Percentiles rank a stretch among this genome's conserved stretches.
Evolutionary conservation across 331 rosid genomes (phyloP).

Genomic region (Acacia concinna): DNA sequence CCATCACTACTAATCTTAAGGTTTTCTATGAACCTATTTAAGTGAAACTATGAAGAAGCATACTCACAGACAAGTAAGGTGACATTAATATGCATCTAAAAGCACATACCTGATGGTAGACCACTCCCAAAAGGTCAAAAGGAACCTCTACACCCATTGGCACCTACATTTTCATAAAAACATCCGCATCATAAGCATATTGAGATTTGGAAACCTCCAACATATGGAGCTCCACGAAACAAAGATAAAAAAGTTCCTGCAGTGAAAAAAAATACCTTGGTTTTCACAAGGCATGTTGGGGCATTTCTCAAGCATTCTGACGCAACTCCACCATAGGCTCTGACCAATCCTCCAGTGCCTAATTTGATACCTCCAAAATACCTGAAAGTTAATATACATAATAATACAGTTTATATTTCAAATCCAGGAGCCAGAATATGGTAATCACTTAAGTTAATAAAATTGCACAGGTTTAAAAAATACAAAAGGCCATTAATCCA

Average conservation of each 20-base stretch:
- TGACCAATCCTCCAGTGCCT: conserved; percentile 89
- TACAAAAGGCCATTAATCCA: background rate
- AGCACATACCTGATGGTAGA: conserved; percentile 78
- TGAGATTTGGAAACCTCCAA: conserved; percentile 1
- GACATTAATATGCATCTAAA: conserved; percentile 11
- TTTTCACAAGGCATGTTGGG: conserved; percentile 74
- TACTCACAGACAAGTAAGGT: conserved; percentile 21
- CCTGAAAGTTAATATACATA: conserved; percentile 39
- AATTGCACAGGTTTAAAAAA: background rate
- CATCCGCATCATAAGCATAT: background rate
- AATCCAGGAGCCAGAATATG: background rate
- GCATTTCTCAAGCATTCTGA: conserved; percentile 88
- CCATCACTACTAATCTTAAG: background rate
- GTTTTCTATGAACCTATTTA: background rate
- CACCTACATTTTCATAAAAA: conserved; percentile 47
- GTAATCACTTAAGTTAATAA: background rate
- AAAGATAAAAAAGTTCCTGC: conserved; percentile 18
- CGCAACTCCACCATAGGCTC: conserved; percentile 95
- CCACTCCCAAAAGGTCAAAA: conserved; percentile 72
- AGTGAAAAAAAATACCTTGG: conserved; percentile 59
- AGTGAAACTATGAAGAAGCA: conserved; percentile 31
- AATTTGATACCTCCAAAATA: conserved; percentile 91
- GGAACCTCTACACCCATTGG: conserved; percentile 90
- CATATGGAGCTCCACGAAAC: background rate
- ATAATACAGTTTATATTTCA: conserved; percentile 14